phyloP scores from a whole-genome alignment of 352 stramenopile species.

The Globisporangium cystogenes region DNA sequence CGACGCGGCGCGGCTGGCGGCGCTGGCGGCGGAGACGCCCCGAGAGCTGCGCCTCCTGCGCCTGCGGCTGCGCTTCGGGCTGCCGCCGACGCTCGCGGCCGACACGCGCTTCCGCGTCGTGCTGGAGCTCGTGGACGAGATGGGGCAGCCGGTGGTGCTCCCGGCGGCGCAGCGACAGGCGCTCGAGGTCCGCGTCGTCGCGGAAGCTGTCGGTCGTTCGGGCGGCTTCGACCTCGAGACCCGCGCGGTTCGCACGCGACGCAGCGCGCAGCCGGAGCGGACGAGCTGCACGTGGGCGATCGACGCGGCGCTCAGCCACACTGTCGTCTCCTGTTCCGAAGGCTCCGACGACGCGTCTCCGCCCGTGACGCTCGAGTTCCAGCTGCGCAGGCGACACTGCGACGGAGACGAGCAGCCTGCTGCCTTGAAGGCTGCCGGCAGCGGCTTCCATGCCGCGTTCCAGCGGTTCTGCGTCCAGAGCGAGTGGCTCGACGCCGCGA shows the following conservation, averaged over 20 bases:
- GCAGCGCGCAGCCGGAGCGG: neutral
- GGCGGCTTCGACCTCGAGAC: neutral
- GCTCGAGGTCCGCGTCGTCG: slow-evolving; percentile 7
- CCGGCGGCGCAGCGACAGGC: neutral
- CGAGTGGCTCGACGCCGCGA: slow-evolving; percentile 16
- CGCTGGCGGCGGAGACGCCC: slow-evolving; percentile 12
- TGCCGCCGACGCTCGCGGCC: slow-evolving; percentile 16
- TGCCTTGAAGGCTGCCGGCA: neutral
- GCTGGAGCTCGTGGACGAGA: slow-evolving; percentile 54
- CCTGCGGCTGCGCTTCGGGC: slow-evolving; percentile 41
- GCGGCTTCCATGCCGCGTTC: slow-evolving; percentile 13
- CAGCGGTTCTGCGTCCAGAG: slow-evolving; percentile 33
- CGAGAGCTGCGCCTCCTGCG: slow-evolving; percentile 23
- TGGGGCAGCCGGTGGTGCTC: slow-evolving; percentile 23
- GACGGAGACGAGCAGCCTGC: neutral
- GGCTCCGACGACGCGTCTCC: neutral
- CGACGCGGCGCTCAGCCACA: slow-evolving; percentile 2
- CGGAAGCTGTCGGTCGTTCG: neutral
- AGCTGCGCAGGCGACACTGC: neutral
- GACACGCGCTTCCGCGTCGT: slow-evolving; percentile 26
- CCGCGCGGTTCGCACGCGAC: neutral
- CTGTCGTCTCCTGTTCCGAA: neutral
- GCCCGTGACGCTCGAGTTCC: neutral
- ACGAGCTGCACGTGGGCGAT: slow-evolving; percentile 7
- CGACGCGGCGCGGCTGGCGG: slow-evolving; percentile 5